Base-by-base conservation (phyloP, 2,329 filamentous ascomycete species). In the Biscogniauxia marginata region DNA sequence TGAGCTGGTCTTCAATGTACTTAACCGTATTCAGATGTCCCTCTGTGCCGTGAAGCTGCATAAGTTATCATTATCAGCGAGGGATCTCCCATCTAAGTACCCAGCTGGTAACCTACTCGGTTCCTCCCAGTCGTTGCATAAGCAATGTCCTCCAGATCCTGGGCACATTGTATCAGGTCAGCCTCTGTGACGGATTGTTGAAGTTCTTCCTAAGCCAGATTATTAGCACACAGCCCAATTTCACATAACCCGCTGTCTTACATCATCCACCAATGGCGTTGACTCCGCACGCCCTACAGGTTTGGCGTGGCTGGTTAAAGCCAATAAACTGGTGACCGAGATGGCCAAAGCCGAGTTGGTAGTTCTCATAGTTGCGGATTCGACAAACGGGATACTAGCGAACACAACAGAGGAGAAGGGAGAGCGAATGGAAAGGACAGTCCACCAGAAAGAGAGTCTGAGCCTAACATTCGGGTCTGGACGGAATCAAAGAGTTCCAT, bases 21-120 rank as follows among this genome's bases (percentile, higher is more conserved):
- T 71, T 62, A 21, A 74, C 64, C 45, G 66, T 74, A 25, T 65
- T 64, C 43, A 70, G 65, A 59, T 74, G 71, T 43, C 72, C 72
- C 25, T 67, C 63, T 7, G 67, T 68, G 24, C 73, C 71, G 50
- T 73, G 70, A 16, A 71, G 63, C 63, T 66, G 21, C 30, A 46
- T 21, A 43, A 49, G 7, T 55, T n/a, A 62, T 57, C 5, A 30
- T 9, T 39, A 9, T 39, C n/a, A 39, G 11, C 11, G 9, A 39
- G 13, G 9, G 30, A 2, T 16, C 30, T 39, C n/a, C 13, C 9
- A 39, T 39, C 9, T n/a, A 47, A 46, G 5, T 21, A 45, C 20
- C 47, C 39, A n/a, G 46, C 24, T 13, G 7, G 39, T 16, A 39
- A 54, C 65, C 44, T 61, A 67, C 66, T 49, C 70, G 66, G 63